Base-by-base conservation (phyloP, 805 yeast species). In the Lachancea thermotolerans region DNA sequence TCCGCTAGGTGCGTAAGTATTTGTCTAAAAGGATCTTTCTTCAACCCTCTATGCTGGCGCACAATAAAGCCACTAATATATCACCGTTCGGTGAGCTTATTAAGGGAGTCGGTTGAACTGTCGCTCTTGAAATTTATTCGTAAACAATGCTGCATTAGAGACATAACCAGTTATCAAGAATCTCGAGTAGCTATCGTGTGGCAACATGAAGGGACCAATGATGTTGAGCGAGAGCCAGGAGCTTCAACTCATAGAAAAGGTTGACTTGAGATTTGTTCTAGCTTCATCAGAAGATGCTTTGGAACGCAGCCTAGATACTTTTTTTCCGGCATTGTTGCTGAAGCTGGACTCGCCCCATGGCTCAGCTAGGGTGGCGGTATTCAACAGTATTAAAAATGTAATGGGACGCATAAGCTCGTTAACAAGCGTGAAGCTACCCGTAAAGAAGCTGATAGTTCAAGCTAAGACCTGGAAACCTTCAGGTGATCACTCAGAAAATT, bases 221-320 rank as follows among this genome's bases (percentile, higher is more conserved):
- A 32, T 18, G 28, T 34, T 44, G 38, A 35, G 28, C n/a, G 66
- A 58, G 50, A 71, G 65, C 35, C 66, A 73, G 32, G 95, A 86
- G 56, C 62, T 81, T 39, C 71, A 75, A 1, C 65, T 85, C 46
- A 73, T 86, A 33, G 80, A 81, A 55, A 84, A 81, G 58, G 96
- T 86, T 1, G 97, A 90, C 62, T 74, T 90, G 40, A 70, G 87
- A 34, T 71, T 91, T 15, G 91, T 95, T 1, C 67, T 91, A 35
- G 86, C 97, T 0, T 77, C 76, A 40, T 69, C 81, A 0, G 84
- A 82, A 39, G 71, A 65, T 2, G 84, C 83, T 56, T 74, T 89
- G 44, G 81, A 84, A 56, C 58, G 73, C 1, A 65, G 81, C 4
- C 60, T 93, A 35, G 70, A 72, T 10, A 64, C 76, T 0, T 91